Evolutionary conservation across 2,329 filamentous ascomycete genomes (phyloP), one percentile per base, ranked within the genome.

Genomic region (Xylaria sp.): DNA sequence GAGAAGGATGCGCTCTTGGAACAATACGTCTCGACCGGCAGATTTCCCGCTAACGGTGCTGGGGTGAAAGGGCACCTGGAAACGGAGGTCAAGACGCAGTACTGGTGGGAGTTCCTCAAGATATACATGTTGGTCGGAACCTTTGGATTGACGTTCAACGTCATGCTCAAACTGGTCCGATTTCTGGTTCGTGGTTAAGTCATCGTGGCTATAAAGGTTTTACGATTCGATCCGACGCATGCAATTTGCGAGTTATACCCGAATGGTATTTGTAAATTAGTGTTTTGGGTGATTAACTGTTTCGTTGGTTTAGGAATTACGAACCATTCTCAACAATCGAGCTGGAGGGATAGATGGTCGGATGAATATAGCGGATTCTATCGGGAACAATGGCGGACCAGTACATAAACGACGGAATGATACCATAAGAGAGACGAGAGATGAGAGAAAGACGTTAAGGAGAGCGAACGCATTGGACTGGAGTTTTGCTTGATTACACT

Each of bases 1-100:
- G 94, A 97, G 79, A 99, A 99, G 80, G 95, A 99, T 75, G 89
- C 89, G 36, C 85, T 98, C 55, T 88, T 99, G 77, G 94, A 98
- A 74, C 88, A 94, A 72, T 98, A 94, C 78, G 83, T 91, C 64
- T 85, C 87, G 18, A 94, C 91, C 1, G 94, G 92, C 2, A 88
- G 91, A 23, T 97, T 98, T 76, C 96, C 96, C 0, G 85, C 90
- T 3, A 90, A 91, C 71, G 83, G 89, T 7, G 83, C 75, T 18
- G 80, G 80, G n/a, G 79, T 80, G 58, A 77, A 81, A 54, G 79
- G 81, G 0, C 87, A 86, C 62, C 82, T 90, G 74, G 88, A 90
- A 78, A 90, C 88, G 1, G 82, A 87, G 73, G 86, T 90, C 25
- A 84, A 85, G 33, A 86, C 87, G 0, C 81, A 83, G 51, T 79